Evolutionary conservation across 352 stramenopile species (phyloP).

Genomic region (Phytophthora boehmeriae): DNA sequence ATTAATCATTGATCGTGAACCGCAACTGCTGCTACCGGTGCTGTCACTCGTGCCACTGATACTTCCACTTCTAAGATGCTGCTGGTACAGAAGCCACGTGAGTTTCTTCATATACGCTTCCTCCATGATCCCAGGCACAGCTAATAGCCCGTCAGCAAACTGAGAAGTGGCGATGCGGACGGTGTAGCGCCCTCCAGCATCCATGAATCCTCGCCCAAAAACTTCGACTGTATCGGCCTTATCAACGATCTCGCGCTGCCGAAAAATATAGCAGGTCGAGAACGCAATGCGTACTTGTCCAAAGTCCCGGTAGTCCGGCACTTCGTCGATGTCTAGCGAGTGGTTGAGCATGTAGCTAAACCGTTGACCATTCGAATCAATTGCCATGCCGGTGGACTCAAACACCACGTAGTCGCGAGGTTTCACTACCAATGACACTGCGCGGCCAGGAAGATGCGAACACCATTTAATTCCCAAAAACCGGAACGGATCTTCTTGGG

Average conservation of each 20-base stretch:
- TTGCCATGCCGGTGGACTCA: constrained; percentile 51
- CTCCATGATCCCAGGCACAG: constrained; percentile 32
- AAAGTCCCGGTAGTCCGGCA: constrained; percentile 38
- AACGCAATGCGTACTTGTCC: constrained; percentile 32
- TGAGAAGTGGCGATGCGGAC: constrained; percentile 28
- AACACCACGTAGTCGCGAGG: constrained; percentile 57
- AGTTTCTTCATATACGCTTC: constrained; percentile 56
- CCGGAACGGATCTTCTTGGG: constrained; percentile 41
- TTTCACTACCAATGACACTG: constrained; percentile 40
- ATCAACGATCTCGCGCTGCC: constrained; percentile 5
- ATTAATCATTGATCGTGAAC: constrained; percentile 6
- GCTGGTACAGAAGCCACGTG: constrained; percentile 42
- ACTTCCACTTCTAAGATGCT: constrained; percentile 17
- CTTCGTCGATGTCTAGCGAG: constrained; percentile 36
- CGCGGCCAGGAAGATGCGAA: constrained; percentile 12
- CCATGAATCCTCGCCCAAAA: constrained; percentile 42
- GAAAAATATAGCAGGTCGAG: constrained; percentile 44
- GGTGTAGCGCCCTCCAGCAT: constrained; percentile 36
- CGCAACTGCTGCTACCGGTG: constrained; percentile 20
- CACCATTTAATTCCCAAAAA: constrained; percentile 62
- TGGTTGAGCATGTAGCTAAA: constrained; percentile 42
- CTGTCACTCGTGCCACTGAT: constrained; percentile 19
- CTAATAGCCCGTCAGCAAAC: constrained; percentile 32
- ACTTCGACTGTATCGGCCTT: constrained; percentile 27
- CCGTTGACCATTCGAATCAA: constrained; percentile 38